These are phyloP conservation scores for Hygrophila difformis DNA, from an alignment of 257 asterid species.

Conservation along the genomic window DNA sequence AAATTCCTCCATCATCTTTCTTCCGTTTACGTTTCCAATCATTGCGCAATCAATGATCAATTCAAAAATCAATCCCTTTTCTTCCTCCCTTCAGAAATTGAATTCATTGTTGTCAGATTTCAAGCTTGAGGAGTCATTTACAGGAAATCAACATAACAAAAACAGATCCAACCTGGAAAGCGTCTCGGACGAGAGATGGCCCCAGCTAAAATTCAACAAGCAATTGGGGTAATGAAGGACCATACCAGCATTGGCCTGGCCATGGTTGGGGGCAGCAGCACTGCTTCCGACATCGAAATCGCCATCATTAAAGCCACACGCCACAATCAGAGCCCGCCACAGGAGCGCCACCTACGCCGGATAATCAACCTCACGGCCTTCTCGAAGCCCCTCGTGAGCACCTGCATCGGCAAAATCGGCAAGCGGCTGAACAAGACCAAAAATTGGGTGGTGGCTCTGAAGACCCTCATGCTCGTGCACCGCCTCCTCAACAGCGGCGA, in stretches of 20 bases:
- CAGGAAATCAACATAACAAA: not conserved
- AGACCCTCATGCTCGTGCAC: slow-evolving; percentile 64
- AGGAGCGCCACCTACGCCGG: slow-evolving; percentile 51
- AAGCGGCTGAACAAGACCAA: slow-evolving; percentile 72
- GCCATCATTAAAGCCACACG: slow-evolving; percentile 88
- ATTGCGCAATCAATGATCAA: too few species aligned
- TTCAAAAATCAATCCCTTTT: too few species aligned
- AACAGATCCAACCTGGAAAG: not conserved
- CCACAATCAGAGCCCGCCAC: slow-evolving; percentile 76
- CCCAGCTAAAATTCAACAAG: slow-evolving; percentile 55
- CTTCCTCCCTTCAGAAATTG: too few species aligned
- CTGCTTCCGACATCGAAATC: slow-evolving; percentile 54
- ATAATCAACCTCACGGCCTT: slow-evolving; percentile 53
- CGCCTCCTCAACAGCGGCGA: slow-evolving; percentile 62
- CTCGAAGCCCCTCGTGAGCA: slow-evolving; percentile 45
- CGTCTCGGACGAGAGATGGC: slow-evolving; percentile 36
- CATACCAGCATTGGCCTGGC: slow-evolving; percentile 80
- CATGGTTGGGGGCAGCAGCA: slow-evolving; percentile 39
- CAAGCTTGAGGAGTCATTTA: not conserved
- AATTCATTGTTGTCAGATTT: too few species aligned
- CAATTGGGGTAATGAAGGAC: slow-evolving; percentile 77
- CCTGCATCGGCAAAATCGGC: slow-evolving; percentile 47
- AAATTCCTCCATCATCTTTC: too few species aligned
- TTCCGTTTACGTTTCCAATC: too few species aligned
- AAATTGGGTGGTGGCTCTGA: slow-evolving; percentile 87